These are phyloP conservation scores for Talaromyces albobiverticillius DNA, from an alignment of 2,329 filamentous ascomycete genomes.

Conservation along the genomic window DNA sequence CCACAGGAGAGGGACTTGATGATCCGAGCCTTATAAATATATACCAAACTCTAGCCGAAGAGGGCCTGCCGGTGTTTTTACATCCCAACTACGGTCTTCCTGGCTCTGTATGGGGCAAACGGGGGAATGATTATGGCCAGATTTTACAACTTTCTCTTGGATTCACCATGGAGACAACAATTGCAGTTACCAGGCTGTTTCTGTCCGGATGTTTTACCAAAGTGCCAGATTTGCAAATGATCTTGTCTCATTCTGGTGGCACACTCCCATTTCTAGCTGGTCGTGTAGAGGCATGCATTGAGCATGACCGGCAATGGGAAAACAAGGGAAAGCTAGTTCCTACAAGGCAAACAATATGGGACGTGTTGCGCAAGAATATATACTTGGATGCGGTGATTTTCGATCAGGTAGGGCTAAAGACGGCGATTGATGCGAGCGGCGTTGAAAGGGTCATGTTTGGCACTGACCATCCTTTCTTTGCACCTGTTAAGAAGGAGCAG, in stretches of 20 bases:
- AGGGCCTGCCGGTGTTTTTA: slow-evolving; percentile 69
- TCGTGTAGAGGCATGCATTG: slow-evolving; percentile 79
- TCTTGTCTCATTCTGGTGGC: slow-evolving; percentile 85
- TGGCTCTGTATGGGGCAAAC: slow-evolving; percentile 74
- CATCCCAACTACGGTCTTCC: slow-evolving; percentile 92
- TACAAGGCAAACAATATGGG: too few species aligned
- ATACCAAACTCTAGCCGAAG: slow-evolving; percentile 65
- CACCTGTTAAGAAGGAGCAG: slow-evolving; percentile 33
- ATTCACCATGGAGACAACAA: slow-evolving; percentile 89
- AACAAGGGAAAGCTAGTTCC: slow-evolving; percentile 59
- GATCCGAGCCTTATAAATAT: slow-evolving; percentile 70
- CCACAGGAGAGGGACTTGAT: slow-evolving; percentile 77
- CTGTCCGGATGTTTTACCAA: slow-evolving; percentile 81
- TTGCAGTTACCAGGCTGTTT: slow-evolving; percentile 82
- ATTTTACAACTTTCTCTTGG: slow-evolving; percentile 81
- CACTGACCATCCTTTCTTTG: slow-evolving; percentile 46
- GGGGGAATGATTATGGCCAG: slow-evolving; percentile 71
- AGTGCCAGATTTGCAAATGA: slow-evolving; percentile 65
- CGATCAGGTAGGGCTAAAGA: slow-evolving; percentile 58
- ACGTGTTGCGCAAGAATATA: slow-evolving; percentile 69
- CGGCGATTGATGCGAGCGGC: slow-evolving; percentile 70
- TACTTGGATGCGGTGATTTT: slow-evolving; percentile 71
- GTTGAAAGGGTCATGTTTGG: slow-evolving; percentile 23
- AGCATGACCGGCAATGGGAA: slow-evolving; percentile 74
- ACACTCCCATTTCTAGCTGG: slow-evolving; percentile 86